Conservation (phyloP, 192 early-diverging fungal species). For the Coemansia umbellata region DNA sequence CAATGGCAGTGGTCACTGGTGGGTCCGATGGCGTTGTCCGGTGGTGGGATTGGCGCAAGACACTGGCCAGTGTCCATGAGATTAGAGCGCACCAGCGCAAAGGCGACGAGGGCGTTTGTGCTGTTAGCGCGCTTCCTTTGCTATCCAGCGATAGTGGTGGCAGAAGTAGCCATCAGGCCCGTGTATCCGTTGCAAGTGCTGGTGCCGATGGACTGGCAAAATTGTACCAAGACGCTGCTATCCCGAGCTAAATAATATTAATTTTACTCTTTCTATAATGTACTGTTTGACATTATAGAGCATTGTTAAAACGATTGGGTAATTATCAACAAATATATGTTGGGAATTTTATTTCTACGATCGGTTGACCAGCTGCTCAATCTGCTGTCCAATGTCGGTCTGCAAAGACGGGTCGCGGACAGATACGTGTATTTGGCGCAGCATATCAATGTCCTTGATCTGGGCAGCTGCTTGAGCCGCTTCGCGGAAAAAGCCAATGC, state of each 20-base stretch:
- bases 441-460: slow-evolving; percentile 59
- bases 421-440: slow-evolving; percentile 51
- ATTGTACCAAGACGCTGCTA: slow-evolving; percentile 5
- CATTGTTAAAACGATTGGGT: too few relatives aligned
- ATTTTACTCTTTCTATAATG: too few relatives aligned
- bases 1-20: slow-evolving; percentile 15
- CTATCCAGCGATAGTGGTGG: too few relatives aligned
- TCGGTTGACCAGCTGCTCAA: slow-evolving; percentile 21
- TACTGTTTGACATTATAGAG: too few relatives aligned
- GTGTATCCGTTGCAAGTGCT: slow-evolving; percentile 16
- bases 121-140: not conserved
- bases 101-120: slow-evolving; percentile 41
- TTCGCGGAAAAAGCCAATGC: slow-evolving; percentile 70
- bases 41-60: slow-evolving; percentile 47
- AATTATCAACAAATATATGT: too few relatives aligned
- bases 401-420: slow-evolving; percentile 20
- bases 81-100: slow-evolving; percentile 21
- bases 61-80: slow-evolving; percentile 7
- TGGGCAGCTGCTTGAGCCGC: slow-evolving; percentile 65
- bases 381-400: slow-evolving; percentile 33
- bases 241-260: too few relatives aligned
- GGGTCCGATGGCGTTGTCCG: slow-evolving; percentile 33
- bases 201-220: slow-evolving; percentile 23
- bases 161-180: too few relatives aligned
- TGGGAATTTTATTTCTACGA: slow-evolving; percentile 1